Percentiles rank a stretch among this genome's conserved stretches.
Evolutionary conservation across 2,329 filamentous ascomycete genomes (phyloP).

Genomic region (Sclerotiophoma versabilis): DNA sequence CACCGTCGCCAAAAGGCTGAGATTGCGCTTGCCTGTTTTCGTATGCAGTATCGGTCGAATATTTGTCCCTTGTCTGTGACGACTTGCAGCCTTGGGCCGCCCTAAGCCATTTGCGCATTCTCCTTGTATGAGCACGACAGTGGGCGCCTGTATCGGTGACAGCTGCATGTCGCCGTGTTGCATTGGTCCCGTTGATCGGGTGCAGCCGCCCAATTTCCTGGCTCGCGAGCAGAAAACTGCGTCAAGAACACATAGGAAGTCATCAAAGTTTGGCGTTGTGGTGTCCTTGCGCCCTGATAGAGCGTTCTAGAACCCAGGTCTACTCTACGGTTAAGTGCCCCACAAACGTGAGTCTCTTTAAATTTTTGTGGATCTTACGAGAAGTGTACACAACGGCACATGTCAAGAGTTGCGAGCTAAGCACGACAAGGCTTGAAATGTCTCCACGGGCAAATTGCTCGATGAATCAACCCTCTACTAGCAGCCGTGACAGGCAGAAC

Average conservation of each 20-base stretch:
- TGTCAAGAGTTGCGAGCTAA: slow-evolving; percentile 12
- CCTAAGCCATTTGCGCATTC: background rate
- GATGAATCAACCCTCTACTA: background rate
- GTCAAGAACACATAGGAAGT: slow-evolving; percentile 6
- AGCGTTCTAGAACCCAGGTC: slow-evolving; percentile 1
- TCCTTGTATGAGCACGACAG: slow-evolving; percentile 2
- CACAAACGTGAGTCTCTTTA: slow-evolving; percentile 1
- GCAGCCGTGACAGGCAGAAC: background rate
- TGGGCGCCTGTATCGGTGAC: background rate
- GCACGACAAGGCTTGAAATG: slow-evolving; percentile 7
- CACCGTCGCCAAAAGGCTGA: slow-evolving; percentile 10
- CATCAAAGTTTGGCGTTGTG: background rate
- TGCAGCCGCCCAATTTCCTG: slow-evolving; percentile 1
- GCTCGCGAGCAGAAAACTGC: background rate
- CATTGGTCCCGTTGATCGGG: background rate
- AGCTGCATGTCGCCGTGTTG: slow-evolving; percentile 3
- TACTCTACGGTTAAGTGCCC: background rate
- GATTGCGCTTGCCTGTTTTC: slow-evolving; percentile 7
- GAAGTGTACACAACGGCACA: slow-evolving; percentile 10
- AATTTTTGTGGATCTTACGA: slow-evolving; percentile 6
- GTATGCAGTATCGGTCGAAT: slow-evolving; percentile 8
- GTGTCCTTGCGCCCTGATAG: slow-evolving; percentile 11
- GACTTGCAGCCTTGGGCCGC: background rate
- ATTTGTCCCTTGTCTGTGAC: slow-evolving; percentile 14
- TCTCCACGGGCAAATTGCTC: background rate